Evolutionary conservation across 805 yeast species (phyloP), one percentile per base, ranked within the genome.

Genomic region (Suhomyces prunicola): DNA sequence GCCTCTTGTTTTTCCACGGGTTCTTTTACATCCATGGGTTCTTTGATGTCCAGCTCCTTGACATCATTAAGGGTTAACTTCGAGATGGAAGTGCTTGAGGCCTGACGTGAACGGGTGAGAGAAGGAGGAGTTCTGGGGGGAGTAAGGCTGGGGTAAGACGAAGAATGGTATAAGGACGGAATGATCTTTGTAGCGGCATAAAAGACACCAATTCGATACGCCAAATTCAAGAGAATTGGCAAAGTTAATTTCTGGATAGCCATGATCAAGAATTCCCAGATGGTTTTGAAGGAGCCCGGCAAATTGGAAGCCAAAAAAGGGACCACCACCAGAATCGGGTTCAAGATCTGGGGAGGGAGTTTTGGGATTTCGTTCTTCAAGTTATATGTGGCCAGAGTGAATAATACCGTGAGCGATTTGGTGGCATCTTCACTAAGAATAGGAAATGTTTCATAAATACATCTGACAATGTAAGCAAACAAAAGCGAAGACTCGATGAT

Each of bases 181-280:
- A 94, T 90, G 56, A 94, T 91, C 65, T 96, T 87, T 13, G 97
- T 89, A 2, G 98, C 97, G 1, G 97, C 90, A 65, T 85, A 85
- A 62, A 93, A 90, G 9, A 92, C 96, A 4, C 88, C 79, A 19
- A 93, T 84, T 61, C 99, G 80, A 65, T 89, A 93, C 1, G 91
- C 89, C 61, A 94, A 74, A 60, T 91, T 91, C 24, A 91, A 77
- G 26, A 90, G 72, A 23, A 94, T 85, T 6, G 96, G 88, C 7
- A 96, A 83, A 0, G 96, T 87, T 50, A 91, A 74, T 29, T 92
- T 88, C 50, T 73, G 74, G 40, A 76, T 69, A n/a, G 84, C 76
- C 60, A 76, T 68, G 29, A 79, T 72, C 50, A 81, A 70, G 57
- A 80, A 81, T 54, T 79, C 83, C 81, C 83, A 82, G 44, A 82